Evolutionary conservation across 2,329 filamentous ascomycete genomes (phyloP).

Genomic region (Fusarium musae): DNA sequence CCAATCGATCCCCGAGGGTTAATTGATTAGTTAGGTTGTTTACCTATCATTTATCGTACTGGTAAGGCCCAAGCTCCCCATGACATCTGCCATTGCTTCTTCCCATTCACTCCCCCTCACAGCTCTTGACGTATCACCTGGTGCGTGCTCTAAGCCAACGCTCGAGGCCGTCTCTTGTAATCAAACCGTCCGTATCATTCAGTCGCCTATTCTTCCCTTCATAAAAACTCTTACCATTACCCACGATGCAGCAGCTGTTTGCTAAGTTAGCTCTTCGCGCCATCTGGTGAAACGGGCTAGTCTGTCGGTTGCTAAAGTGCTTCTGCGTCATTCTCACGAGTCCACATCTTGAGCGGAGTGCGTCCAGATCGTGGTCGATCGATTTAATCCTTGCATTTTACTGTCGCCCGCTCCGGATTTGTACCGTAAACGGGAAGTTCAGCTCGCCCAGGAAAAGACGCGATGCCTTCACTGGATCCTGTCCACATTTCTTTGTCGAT

Average conservation of each 20-base stretch:
- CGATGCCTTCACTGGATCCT: conserved; percentile 27
- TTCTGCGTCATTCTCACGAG: conserved; percentile 2
- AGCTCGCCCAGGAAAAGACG: conserved; percentile 36
- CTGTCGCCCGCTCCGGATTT: conserved; percentile 47
- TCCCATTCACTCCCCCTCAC: neutral
- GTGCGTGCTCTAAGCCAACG: conserved; percentile 23
- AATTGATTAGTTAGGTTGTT: neutral
- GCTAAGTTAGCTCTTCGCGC: conserved; percentile 46
- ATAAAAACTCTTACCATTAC: conserved; percentile 27
- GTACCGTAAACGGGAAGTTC: conserved; percentile 54
- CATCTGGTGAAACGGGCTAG: conserved; percentile 2
- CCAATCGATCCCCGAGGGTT: conserved; percentile 12
- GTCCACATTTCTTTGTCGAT: neutral
- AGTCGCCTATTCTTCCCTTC: conserved; percentile 41
- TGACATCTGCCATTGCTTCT: conserved; percentile 8
- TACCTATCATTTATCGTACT: neutral
- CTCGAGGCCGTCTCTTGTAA: conserved; percentile 42
- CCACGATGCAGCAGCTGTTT: conserved; percentile 13
- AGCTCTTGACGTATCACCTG: conserved; percentile 10
- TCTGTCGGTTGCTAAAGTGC: conserved; percentile 2
- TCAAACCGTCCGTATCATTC: conserved; percentile 35
- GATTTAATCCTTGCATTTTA: neutral
- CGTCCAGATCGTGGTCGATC: conserved; percentile 48
- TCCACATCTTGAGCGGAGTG: conserved; percentile 34
- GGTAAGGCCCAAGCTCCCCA: conserved; percentile 13